Conservation (phyloP, 495 filamentous ascomycete species). For the Glonium stellatum region DNA sequence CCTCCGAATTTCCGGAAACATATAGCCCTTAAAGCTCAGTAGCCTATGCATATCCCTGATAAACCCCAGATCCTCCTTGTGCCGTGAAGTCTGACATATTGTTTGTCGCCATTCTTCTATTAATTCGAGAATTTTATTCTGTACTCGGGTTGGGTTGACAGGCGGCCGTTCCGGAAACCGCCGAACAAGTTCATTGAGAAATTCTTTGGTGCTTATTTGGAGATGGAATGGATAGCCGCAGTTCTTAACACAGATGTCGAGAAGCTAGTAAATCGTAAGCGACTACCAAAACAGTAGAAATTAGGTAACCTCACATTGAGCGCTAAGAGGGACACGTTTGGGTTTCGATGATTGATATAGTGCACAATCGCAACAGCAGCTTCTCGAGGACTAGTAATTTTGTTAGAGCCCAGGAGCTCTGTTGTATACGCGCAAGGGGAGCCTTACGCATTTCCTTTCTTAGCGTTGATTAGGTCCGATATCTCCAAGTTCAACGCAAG, state of each 20-base stretch:
- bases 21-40: constrained; percentile 91
- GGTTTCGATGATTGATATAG: constrained; percentile 91
- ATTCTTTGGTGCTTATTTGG: constrained; percentile 97
- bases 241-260: constrained; percentile 99
- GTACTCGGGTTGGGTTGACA: constrained; percentile 74
- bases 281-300: neutral
- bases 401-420: neutral
- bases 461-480: constrained; percentile 89
- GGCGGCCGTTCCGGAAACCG: constrained; percentile 92
- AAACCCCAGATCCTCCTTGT: constrained; percentile 93
- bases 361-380: constrained; percentile 89
- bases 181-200: constrained; percentile 95
- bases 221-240: constrained; percentile 99
- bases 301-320: constrained; percentile 41
- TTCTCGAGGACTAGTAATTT: constrained; percentile 65
- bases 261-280: constrained; percentile 51
- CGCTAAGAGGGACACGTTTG: constrained; percentile 86
- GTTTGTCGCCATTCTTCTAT: constrained; percentile 98
- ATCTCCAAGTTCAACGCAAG: constrained; percentile 96
- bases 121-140: constrained; percentile 86
- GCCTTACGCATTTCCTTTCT: constrained; percentile 86
- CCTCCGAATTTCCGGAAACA: constrained; percentile 81
- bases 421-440: neutral
- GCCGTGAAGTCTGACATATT: constrained; percentile 93
- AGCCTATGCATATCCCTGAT: constrained; percentile 97